A percentile compares a stretch with the other conserved stretches of the same genome.
These are phyloP conservation scores for Psidium friedrichsthalianum DNA, from an alignment of 345 rosid species.

Conservation along the genomic window DNA sequence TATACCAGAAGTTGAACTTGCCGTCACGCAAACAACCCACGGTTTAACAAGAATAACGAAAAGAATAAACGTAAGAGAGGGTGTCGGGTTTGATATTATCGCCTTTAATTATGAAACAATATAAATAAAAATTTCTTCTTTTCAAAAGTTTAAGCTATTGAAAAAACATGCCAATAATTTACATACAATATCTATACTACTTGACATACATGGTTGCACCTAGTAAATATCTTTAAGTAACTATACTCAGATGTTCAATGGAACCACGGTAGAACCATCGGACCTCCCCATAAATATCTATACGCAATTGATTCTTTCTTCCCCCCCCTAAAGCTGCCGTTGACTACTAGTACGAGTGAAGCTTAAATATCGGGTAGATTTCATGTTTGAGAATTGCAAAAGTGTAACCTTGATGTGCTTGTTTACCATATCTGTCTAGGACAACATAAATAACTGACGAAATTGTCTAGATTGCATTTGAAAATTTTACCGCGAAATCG, in stretches of 20 bases:
- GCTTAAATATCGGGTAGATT: background rate
- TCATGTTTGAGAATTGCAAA: background rate
- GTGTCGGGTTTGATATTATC: background rate
- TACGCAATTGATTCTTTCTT: background rate
- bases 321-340: background rate
- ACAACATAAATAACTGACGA: background rate
- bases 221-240: background rate
- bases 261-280: background rate
- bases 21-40: background rate
- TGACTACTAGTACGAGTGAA: background rate
- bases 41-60: background rate
- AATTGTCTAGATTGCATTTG: background rate
- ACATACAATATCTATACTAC: background rate
- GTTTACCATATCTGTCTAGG: background rate
- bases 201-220: background rate
- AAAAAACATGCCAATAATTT: background rate
- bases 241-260: background rate
- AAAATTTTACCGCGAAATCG: background rate
- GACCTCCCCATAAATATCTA: background rate
- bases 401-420: background rate
- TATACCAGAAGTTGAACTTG: background rate
- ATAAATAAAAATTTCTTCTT: background rate
- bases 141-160: background rate
- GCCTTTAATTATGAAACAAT: background rate
- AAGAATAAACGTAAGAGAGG: background rate